Base-by-base conservation (phyloP, 495 filamentous ascomycete genomes). In the Podospora bellae-mahoneyi region DNA sequence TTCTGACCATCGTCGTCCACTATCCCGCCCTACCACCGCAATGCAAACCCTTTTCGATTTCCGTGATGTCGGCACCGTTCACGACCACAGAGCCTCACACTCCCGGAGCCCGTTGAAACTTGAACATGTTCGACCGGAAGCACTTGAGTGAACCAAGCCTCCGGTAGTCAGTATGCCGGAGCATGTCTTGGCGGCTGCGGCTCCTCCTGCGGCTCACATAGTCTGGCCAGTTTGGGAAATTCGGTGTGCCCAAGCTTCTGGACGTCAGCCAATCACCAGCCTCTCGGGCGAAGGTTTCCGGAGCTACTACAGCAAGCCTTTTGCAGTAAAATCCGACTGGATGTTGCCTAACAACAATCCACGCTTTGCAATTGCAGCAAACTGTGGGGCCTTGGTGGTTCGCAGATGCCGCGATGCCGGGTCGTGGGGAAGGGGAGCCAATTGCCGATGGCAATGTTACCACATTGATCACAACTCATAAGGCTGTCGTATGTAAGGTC, bases 81-180 rank as follows among this genome's bases (percentile, higher is more conserved):
- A 26, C 5, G 23, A 58, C n/a, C 55, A 19, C 55, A 58, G 55
- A 58, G 55, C 55, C 55, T 58, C 55, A 58, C n/a, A 0, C 55
- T 26, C n/a, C 55, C 16, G 55, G 55, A 58, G 55, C 55, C 55
- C 55, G 55, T 58, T 26, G 55, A 58, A 58, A 58, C 55, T 58
- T 48, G 39, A 48, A 58, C n/a, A 58, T 7, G 55, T 58, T 20
- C 55, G n/a, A 10, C 26, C 23, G n/a, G 55, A 26, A 58, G 55
- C 16, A 9, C n/a, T 58, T 48, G 39, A 16, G 39, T 48, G 39
- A 48, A 48, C 55, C 55, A 58, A 58, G 55, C 55, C 55, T 26
- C 55, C 55, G n/a, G 55, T 20, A 58, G 55, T 58, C 55, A 48
- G 39, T 58, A 58, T 20, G 18, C n/a, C 23, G 55, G 55, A 20